Evolutionary conservation across 164 flowering plant genomes (phyloP), one percentile per base, ranked within the genome.

Genomic region (Nymphaea thermarum): DNA sequence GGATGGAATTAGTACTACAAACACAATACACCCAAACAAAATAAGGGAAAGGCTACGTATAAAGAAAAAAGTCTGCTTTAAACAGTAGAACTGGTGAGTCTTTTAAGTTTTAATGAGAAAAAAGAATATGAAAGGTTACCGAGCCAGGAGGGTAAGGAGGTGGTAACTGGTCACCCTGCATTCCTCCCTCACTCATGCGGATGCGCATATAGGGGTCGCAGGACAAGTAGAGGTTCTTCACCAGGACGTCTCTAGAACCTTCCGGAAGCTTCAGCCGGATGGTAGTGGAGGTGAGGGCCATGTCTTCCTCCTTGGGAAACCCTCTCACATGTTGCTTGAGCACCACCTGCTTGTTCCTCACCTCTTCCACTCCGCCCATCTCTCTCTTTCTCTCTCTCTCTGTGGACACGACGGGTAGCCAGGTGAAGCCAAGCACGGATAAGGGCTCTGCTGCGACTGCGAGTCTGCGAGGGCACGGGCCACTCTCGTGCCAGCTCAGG

Each of bases 191-290:
- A 25, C 36, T 25, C 80, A 77, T 77, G 12, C 65, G 70, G 47
- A 4, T 3, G 17, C 66, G 72, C 77, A 77, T 71, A 67, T 51
- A 73, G 4, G 79, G 72, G 47, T 77, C 79, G 62, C 79, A 74
- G 11, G 75, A 73, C 36, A 77, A 67, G 68, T 71, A 77, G 25
- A 73, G 80, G 45, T 77, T 77, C 77, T 73, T 77, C 55, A 77
- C 74, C 17, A 75, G 66, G 47, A 75, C 25, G 8, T 64, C 70
- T 6, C 25, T 66, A 12, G 72, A 71, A 4, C 78, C 70, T 57
- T 64, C 71, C 3, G 75, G 70, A 43, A 75, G 47, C 69, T 71
- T 71, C 69, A 80, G 61, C 7, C 10, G 6, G 3, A 72, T 69
- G 12, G 60, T 67, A 11, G 36, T 42, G 1, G 67, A 59, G n/a